Evolutionary conservation across 257 asterid species (phyloP).

Genomic region (Asclepias syriaca): DNA sequence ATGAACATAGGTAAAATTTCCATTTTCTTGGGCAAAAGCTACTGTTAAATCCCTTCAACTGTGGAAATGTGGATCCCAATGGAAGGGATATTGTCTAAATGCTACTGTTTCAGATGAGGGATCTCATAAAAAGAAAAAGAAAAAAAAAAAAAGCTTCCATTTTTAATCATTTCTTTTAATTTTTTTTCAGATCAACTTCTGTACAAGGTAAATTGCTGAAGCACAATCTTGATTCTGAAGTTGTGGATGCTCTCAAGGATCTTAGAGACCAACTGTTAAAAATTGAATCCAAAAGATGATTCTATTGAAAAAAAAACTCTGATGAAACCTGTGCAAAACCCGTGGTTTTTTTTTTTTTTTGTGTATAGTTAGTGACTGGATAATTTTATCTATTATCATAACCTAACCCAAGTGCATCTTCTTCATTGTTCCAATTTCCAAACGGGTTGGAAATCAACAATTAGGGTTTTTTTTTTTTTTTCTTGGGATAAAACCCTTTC

Average conservation of each 20-base stretch:
- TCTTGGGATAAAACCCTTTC: too few species aligned
- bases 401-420: too few species aligned
- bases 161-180: neutral
- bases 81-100: neutral
- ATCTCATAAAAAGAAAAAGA: too few species aligned
- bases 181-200: slow-evolving; percentile 59
- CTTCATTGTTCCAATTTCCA: too few species aligned
- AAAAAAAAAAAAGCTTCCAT: neutral
- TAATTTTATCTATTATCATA: too few species aligned
- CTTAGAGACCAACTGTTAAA: slow-evolving; percentile 71
- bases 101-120: neutral
- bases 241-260: slow-evolving; percentile 85
- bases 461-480: too few species aligned
- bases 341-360: too few species aligned
- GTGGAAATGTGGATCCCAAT: neutral
- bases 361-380: too few species aligned
- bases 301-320: too few species aligned
- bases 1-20: slow-evolving; percentile 56
- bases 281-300: slow-evolving; percentile 28
- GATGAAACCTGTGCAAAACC: too few species aligned
- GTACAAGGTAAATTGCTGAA: slow-evolving; percentile 90
- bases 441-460: too few species aligned
- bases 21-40: neutral
- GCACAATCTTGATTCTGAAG: slow-evolving; percentile 88
- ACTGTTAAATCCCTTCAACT: neutral